Base-by-base conservation (phyloP, 192 early-diverging fungal species). In the Umbelopsis sp. region DNA sequence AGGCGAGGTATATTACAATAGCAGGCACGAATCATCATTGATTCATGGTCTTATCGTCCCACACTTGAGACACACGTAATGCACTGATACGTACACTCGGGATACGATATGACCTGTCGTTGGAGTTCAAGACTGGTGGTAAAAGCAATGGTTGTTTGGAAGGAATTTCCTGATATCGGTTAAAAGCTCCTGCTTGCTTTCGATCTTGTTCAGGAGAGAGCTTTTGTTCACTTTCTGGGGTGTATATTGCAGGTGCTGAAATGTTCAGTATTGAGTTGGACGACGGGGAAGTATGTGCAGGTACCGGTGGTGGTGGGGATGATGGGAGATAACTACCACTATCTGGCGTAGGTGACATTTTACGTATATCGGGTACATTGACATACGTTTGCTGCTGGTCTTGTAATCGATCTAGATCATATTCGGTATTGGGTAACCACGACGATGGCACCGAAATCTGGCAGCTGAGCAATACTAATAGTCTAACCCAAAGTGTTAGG, bases 401-500 rank as follows among this genome's bases (percentile, higher is more conserved):
- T 12, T 49, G 25, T 5, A 62, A 10, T 16, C 12, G 31, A 8
- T 62, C 56, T 62, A 62, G 14, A 32, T 32, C 31, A 32, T 62
- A 62, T 34, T 62, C 56, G 24, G 56, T 2, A 11, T 14, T 62
- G n/a, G 26, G 26, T 17, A 29, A 20, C 56, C 56, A 62, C 14
- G 56, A 62, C 29, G 16, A 62, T n/a, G 56, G 56, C 1, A 62
- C 17, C 2, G 56, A 62, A 32, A 62, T 62, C 11, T 62, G 56
- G 56, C 56, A 32, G 12, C 56, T 62, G 31, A 62, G 56, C 56
- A 62, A 62, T n/a, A 62, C 16, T 5, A 34, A 0, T 2, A 62
- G 56, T n/a, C 56, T 62, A 62, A 62, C 56, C 56, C 4, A 17
- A 62, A 34, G 29, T 34, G 56, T 62, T 62, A 62, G 56, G 7